Evolutionary conservation across 805 yeast genomes (phyloP).

Genomic region (Dipodascopsis tothii): DNA sequence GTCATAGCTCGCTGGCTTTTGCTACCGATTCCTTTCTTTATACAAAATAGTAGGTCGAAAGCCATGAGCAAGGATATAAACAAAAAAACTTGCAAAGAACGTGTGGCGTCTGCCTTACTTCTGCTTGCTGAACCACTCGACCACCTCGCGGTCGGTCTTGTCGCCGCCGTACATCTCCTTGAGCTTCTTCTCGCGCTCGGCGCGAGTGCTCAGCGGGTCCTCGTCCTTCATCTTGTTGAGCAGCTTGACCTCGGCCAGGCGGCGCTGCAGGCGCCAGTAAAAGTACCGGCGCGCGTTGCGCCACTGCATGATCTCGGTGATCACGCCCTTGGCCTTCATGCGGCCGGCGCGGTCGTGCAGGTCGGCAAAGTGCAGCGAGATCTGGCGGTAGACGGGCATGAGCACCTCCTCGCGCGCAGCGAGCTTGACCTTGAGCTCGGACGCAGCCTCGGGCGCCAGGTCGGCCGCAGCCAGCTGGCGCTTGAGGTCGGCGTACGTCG

Average conservation of each 20-base stretch:
- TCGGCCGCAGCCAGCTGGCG: slow-evolving; percentile 44
- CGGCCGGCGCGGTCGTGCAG: slow-evolving; percentile 96
- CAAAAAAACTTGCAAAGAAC: too few species aligned
- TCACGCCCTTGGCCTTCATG: slow-evolving; percentile 91
- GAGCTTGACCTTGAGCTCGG: slow-evolving; percentile 56
- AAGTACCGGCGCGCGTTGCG: slow-evolving; percentile 82
- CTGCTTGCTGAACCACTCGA: slow-evolving; percentile 50
- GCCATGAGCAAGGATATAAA: too few species aligned
- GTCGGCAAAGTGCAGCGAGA: slow-evolving; percentile 94
- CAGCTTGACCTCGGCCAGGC: slow-evolving; percentile 85
- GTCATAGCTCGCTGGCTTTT: too few species aligned
- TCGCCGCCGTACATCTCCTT: slow-evolving; percentile 77
- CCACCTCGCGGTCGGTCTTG: slow-evolving; percentile 64
- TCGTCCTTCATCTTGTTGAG: slow-evolving; percentile 64
- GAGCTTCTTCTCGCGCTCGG: slow-evolving; percentile 79
- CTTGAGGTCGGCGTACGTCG: slow-evolving; percentile 61
- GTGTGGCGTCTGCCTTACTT: too few species aligned
- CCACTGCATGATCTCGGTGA: slow-evolving; percentile 82
- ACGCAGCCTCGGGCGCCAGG: slow-evolving; percentile 56
- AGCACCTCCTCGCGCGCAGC: slow-evolving; percentile 70
- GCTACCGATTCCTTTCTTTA: too few species aligned
- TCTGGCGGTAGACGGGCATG: slow-evolving; percentile 83
- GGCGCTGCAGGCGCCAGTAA: slow-evolving; percentile 98
- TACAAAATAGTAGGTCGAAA: too few species aligned
- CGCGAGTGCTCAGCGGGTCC: slow-evolving; percentile 47